These are phyloP conservation scores for Saccharomyces hybrid DNA, from an alignment of 1,139 yeast species.

Conservation along the genomic window DNA sequence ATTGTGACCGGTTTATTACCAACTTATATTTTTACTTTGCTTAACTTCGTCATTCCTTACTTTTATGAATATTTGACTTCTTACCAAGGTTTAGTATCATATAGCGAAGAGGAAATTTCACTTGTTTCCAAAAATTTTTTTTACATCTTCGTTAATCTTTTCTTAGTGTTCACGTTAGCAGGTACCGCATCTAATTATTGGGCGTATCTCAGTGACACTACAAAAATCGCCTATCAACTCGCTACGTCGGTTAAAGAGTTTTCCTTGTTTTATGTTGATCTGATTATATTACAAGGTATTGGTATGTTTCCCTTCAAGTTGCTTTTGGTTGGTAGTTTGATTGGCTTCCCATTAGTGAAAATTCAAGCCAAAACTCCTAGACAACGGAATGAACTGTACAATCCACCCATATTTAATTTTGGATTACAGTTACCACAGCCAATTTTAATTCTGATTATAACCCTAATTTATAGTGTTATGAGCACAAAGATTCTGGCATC, in stretches of 20 bases:
- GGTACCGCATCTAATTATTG: slow-evolving; percentile 72
- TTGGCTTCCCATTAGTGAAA: slow-evolving; percentile 50
- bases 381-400: slow-evolving; percentile 58
- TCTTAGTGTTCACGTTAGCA: slow-evolving; percentile 69
- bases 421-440: slow-evolving; percentile 81
- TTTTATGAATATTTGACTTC: slow-evolving; percentile 59
- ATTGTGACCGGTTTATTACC: slow-evolving; percentile 70
- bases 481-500: slow-evolving; percentile 68
- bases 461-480: slow-evolving; percentile 68
- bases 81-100: slow-evolving; percentile 63
- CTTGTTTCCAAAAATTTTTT: slow-evolving; percentile 71
- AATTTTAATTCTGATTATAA: slow-evolving; percentile 62
- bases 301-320: slow-evolving; percentile 73
- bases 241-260: slow-evolving; percentile 64
- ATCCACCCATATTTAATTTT: slow-evolving; percentile 73
- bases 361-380: slow-evolving; percentile 59
- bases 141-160: slow-evolving; percentile 68
- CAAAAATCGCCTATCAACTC: slow-evolving; percentile 62
- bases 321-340: slow-evolving; percentile 55
- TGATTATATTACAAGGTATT: slow-evolving; percentile 65
- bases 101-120: slow-evolving; percentile 68
- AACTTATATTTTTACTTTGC: slow-evolving; percentile 60
- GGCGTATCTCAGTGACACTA: slow-evolving; percentile 71
- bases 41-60: slow-evolving; percentile 62
- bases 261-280: slow-evolving; percentile 65